Evolutionary conservation across 2,329 filamentous ascomycete species (phyloP).

Genomic region (Harringtonia aguacate): DNA sequence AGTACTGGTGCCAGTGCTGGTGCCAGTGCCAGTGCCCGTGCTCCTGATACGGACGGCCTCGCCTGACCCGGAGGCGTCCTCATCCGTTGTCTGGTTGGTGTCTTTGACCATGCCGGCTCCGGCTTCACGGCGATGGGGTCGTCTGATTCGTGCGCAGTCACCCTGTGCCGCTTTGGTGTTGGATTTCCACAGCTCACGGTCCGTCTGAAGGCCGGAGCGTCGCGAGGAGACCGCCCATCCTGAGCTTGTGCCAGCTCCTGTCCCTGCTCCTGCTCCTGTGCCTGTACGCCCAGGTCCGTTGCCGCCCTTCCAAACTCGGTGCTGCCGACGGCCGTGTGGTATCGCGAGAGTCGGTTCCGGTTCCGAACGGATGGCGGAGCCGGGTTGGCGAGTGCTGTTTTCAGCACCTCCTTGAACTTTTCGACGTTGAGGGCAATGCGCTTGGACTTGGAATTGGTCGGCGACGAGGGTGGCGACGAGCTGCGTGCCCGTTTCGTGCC

Average conservation of each 20-base stretch:
- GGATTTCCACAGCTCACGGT: conserved; percentile 59
- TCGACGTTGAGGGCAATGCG: conserved; percentile 45
- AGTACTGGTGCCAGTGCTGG: background rate
- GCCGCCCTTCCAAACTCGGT: background rate
- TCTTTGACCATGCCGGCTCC: too few relatives aligned
- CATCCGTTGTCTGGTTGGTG: background rate
- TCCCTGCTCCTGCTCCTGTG: too few relatives aligned
- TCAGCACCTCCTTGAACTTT: conserved; percentile 46
- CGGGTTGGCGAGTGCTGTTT: conserved; percentile 46
- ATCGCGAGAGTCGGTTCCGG: conserved; percentile 5
- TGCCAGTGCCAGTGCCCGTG: too few relatives aligned
- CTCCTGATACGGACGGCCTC: too few relatives aligned
- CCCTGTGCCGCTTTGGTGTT: conserved; percentile 60
- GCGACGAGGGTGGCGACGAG: conserved; percentile 63
- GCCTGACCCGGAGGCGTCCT: too few relatives aligned
- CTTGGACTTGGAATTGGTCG: conserved; percentile 34
- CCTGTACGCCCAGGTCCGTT: too few relatives aligned
- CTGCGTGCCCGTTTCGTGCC: conserved; percentile 60
- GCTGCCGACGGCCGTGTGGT: conserved; percentile 3
- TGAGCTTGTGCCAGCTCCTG: conserved; percentile 22
- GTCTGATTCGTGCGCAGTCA: too few relatives aligned
- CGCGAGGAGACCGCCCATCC: conserved; percentile 20
- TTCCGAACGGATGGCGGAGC: conserved; percentile 49
- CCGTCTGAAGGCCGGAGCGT: conserved; percentile 35
- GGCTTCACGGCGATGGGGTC: background rate